Conservation (phyloP, 106 monocot species). For the Acorus calamus region DNA sequence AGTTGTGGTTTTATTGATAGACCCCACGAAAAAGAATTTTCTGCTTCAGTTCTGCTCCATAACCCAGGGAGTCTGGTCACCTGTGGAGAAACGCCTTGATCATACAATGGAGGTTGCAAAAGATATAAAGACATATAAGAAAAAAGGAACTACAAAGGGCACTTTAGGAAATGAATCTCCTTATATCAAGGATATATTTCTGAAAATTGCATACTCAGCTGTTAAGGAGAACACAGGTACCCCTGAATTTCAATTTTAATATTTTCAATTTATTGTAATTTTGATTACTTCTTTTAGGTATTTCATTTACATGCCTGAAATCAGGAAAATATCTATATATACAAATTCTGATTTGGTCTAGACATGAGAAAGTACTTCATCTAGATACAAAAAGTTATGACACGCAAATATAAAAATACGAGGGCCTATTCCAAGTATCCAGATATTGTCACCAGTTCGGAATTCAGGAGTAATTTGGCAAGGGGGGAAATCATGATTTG, state of each 20-base stretch:
- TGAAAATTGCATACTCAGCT: constrained; percentile 31
- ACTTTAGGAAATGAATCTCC: background rate
- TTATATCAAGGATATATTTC: constrained; percentile 10
- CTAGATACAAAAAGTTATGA: too few relatives aligned
- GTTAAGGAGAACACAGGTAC: constrained; percentile 47
- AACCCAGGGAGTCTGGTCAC: constrained; percentile 44
- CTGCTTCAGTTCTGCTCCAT: constrained; percentile 29
- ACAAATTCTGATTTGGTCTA: too few relatives aligned
- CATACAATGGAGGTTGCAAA: background rate
- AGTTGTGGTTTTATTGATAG: constrained; percentile 50
- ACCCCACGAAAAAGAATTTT: constrained; percentile 33
- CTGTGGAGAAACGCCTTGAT: constrained; percentile 30
- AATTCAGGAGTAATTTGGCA: too few relatives aligned
- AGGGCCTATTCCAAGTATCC: too few relatives aligned
- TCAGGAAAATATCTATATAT: too few relatives aligned
- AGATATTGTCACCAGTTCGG: too few relatives aligned
- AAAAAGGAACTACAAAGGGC: background rate
- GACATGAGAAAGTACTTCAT: too few relatives aligned
- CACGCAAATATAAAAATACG: too few relatives aligned
- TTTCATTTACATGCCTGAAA: too few relatives aligned
- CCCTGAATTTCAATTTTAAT: background rate
- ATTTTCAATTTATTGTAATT: too few relatives aligned
- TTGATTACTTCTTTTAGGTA: too few relatives aligned
- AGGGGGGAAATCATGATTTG: too few relatives aligned
- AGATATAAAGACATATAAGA: background rate